Percentiles rank a stretch among this genome's conserved stretches.
These are phyloP conservation scores for Phlegmacium glaucopus DNA, from an alignment of 768 basidiomycete genomes.

Conservation along the genomic window DNA sequence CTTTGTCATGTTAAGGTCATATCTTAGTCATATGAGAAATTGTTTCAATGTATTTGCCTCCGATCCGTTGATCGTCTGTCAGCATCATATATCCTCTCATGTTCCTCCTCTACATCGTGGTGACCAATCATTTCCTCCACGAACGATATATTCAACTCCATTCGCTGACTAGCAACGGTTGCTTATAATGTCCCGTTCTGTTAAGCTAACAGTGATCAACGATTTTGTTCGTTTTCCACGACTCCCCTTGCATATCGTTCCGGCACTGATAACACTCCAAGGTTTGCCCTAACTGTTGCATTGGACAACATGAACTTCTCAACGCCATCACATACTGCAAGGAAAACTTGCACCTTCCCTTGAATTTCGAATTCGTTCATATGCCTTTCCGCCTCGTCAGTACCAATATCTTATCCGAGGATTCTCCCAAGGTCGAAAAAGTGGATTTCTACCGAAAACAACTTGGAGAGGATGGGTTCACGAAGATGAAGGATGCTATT, in stretches of 20 bases:
- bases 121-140: constrained; percentile 4
- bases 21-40: constrained; percentile 3
- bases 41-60: constrained; percentile 11
- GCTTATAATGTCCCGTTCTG: constrained; percentile 37
- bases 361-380: constrained; percentile 50
- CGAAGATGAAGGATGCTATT: constrained; percentile 38
- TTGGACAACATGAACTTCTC: constrained; percentile 50
- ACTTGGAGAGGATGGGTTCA: constrained; percentile 51
- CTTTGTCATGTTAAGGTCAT: background rate
- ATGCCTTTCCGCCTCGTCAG: constrained; percentile 49
- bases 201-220: constrained; percentile 46
- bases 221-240: constrained; percentile 38
- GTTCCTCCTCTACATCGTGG: constrained; percentile 22
- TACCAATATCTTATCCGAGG: constrained; percentile 32
- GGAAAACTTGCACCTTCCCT: constrained; percentile 42
- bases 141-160: background rate
- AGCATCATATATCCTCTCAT: constrained; percentile 26
- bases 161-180: background rate
- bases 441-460: constrained; percentile 40
- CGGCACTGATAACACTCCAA: constrained; percentile 15
- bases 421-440: constrained; percentile 36
- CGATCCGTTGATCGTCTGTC: constrained; percentile 22
- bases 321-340: constrained; percentile 47
- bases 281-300: constrained; percentile 52
- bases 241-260: constrained; percentile 3